Evolutionary conservation across 2,329 filamentous ascomycete species (phyloP).

Genomic region (Aureobasidium melanogenum): DNA sequence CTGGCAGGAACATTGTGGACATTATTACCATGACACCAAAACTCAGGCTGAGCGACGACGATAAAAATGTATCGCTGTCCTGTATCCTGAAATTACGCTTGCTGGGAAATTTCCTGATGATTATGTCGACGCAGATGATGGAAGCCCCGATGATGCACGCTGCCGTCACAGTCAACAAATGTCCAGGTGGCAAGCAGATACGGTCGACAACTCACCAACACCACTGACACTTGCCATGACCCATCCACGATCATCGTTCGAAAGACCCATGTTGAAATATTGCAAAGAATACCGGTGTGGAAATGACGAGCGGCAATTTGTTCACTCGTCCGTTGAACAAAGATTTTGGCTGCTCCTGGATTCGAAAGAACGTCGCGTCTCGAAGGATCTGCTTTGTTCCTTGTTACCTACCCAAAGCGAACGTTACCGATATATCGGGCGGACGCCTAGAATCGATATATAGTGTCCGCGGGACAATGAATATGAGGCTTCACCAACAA

Average conservation of each 20-base stretch:
- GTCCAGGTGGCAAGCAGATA: neutral
- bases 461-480: neutral
- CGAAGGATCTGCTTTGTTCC: neutral
- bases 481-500: neutral
- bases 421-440: neutral
- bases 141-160: slow-evolving; percentile 61
- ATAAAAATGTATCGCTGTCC: slow-evolving; percentile 80
- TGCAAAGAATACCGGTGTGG: neutral
- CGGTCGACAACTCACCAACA: slow-evolving; percentile 44
- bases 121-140: slow-evolving; percentile 77
- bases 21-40: slow-evolving; percentile 84
- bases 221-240: slow-evolving; percentile 80
- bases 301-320: neutral
- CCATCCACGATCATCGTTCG: slow-evolving; percentile 88
- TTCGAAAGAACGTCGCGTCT: neutral
- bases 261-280: slow-evolving; percentile 36
- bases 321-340: neutral
- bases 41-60: slow-evolving; percentile 79
- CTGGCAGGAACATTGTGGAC: neutral
- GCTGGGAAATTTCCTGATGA: slow-evolving; percentile 64
- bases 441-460: neutral
- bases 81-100: slow-evolving; percentile 76
- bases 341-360: neutral
- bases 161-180: slow-evolving; percentile 20
- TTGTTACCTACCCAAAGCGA: neutral